Base-by-base conservation (phyloP, 1,284 basidiomycete species). In the Leccinum fuscescens region DNA sequence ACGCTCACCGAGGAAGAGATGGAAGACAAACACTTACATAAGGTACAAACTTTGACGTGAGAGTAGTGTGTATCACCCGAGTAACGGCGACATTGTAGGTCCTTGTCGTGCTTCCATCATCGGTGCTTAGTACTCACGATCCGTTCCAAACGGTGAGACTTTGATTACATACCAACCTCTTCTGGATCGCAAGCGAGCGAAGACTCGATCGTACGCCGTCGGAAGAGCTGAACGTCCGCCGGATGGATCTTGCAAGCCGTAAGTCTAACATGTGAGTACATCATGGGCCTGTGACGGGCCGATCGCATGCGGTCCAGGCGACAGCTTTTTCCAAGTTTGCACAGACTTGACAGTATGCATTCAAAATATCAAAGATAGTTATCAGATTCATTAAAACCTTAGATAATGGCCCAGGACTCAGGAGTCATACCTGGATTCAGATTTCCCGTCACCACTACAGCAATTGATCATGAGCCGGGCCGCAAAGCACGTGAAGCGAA, bases 391-490 rank as follows among this genome's bases (percentile, higher is more conserved):
- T 63, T 56, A 44, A 33, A 27, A 29, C 6, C 20, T 51, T 50
- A 37, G 54, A 39, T 42, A 37, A 20, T 7, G 62, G 56, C 61
- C 57, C 37, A 46, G 42, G 11, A 20, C 61, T 55, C 37, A 46
- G 42, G 11, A 20, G 6, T 44, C 42, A 44, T 64, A 24, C 49
- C 6, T 46, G 60, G 56, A 64, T 31, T 31, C 29, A 31, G 29
- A 31, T 56, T 56, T 39, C 22, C 15, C 53, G 53, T 22, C 51
- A 22, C 24, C 24, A 12, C 33, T 33, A 63, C 59, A 65, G 63
- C 61, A 63, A 54, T 4, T 22, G 20, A 22, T 46, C 20, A 14
- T 20, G 35, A 24, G 3, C 54, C 29, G 15, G 37, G 20, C 29
- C 22, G 33, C 33, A 35, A 3, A 50, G 42, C 17, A 22, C 20